Evolutionary conservation across 192 early-diverging fungal genomes (phyloP).

Genomic region (Anaeromyces robustus): DNA sequence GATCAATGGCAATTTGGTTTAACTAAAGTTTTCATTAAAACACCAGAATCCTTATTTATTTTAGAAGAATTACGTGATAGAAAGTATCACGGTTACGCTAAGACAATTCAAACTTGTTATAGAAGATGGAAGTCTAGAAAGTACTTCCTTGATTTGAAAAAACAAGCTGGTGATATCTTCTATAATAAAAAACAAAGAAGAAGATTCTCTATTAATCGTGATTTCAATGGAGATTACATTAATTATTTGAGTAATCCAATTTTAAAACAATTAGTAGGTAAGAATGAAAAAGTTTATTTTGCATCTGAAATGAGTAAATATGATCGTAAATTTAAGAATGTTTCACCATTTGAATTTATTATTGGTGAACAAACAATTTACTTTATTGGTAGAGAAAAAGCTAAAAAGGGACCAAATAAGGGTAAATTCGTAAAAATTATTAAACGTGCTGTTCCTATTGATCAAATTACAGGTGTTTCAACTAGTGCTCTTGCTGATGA

Average conservation of each 20-base stretch:
- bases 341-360: constrained; percentile 22
- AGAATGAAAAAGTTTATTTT: constrained; percentile 34
- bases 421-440: constrained; percentile 39
- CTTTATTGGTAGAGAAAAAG: constrained; percentile 35
- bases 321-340: constrained; percentile 37
- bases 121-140: constrained; percentile 72
- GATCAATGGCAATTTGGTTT: constrained; percentile 93
- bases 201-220: constrained; percentile 69
- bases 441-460: constrained; percentile 27
- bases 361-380: constrained; percentile 27
- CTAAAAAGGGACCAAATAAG: constrained; percentile 37
- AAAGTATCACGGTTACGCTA: constrained; percentile 93
- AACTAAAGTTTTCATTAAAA: constrained; percentile 89
- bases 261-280: constrained; percentile 37
- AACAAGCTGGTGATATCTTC: constrained; percentile 83
- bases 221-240: constrained; percentile 86
- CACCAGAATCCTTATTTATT: constrained; percentile 82
- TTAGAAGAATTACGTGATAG: constrained; percentile 83
- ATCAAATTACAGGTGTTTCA: constrained; percentile 25
- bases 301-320: constrained; percentile 31
- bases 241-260: constrained; percentile 35
- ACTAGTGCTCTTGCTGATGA: constrained; percentile 28
- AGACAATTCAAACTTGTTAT: constrained; percentile 83
- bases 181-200: constrained; percentile 81
- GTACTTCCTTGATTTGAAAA: constrained; percentile 78